Conservation (phyloP, 1,139 yeast genomes). For the Insectozyma bohioensis region DNA sequence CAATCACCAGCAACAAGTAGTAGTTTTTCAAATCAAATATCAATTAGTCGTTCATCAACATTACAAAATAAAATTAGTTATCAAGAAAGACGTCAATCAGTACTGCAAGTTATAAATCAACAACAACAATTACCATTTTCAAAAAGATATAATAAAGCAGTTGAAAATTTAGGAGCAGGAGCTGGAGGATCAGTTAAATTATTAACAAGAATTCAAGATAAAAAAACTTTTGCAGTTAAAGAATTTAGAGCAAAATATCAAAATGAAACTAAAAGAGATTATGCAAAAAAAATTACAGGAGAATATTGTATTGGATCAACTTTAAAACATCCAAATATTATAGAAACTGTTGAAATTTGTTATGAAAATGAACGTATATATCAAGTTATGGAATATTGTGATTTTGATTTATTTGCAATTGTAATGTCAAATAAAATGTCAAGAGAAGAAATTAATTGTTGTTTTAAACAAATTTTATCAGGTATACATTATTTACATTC, state of each 20-base stretch:
- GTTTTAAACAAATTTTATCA: conserved; percentile 79
- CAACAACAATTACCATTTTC: conserved; percentile 52
- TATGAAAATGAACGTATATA: conserved; percentile 84
- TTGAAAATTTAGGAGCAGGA: conserved; percentile 90
- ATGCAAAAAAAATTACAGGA: conserved; percentile 90
- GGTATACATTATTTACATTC: conserved; percentile 86
- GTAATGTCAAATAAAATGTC: conserved; percentile 96
- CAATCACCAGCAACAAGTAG: no score
- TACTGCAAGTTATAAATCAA: conserved; percentile 26
- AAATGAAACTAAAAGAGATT: conserved; percentile 79
- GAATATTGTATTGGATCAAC: conserved; percentile 95
- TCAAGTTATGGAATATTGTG: conserved; percentile 96
- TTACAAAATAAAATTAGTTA: conserved; percentile 32
- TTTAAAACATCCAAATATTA: conserved; percentile 84
- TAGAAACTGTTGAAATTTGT: conserved; percentile 87
- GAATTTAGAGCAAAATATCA: conserved; percentile 81
- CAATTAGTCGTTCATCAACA: conserved; percentile 28
- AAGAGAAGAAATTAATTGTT: conserved; percentile 81
- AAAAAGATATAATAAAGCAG: conserved; percentile 77
- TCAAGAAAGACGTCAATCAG: conserved; percentile 42
- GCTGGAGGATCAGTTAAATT: conserved; percentile 93
- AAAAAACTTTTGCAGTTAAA: conserved; percentile 82
- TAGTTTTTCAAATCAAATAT: conserved; percentile 18
- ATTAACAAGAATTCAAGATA: conserved; percentile 67
- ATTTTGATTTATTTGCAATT: conserved; percentile 87